phyloP scores from a whole-genome alignment of 176 grass and related monocot genomes.

The Triticum dicoccoides region DNA sequence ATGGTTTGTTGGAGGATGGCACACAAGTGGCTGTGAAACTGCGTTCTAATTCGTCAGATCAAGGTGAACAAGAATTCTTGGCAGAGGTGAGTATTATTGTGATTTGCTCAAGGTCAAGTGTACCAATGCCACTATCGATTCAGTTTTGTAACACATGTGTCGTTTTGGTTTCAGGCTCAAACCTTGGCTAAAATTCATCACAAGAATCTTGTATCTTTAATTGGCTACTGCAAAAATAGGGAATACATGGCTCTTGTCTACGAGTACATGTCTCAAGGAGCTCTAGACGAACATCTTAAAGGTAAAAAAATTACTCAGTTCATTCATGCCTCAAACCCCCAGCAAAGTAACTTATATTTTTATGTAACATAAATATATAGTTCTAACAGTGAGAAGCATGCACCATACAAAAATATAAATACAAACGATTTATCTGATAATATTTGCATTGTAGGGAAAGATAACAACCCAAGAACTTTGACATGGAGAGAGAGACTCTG shows the following conservation, averaged over 20 bases:
- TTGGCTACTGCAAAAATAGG: too few species aligned
- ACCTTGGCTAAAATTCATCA: too few species aligned
- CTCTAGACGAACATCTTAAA: slow-evolving; percentile 31
- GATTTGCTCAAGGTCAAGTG: too few species aligned
- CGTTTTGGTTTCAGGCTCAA: too few species aligned
- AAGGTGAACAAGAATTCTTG: too few species aligned
- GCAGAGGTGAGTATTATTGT: too few species aligned
- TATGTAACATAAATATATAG: background rate
- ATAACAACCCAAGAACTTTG: background rate
- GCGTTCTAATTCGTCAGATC: too few species aligned
- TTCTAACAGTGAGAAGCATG: background rate
- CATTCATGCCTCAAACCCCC: background rate
- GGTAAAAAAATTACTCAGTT: slow-evolving; percentile 4
- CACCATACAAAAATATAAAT: background rate
- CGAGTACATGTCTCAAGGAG: slow-evolving; percentile 57
- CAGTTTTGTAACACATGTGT: too few species aligned
- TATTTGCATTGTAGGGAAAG: slow-evolving; percentile 23
- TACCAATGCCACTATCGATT: too few species aligned
- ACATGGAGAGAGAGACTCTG: slow-evolving; percentile 44
- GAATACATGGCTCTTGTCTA: too few species aligned
- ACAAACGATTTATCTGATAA: background rate
- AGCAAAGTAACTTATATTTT: background rate
- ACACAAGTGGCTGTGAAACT: too few species aligned
- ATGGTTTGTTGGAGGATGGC: background rate
- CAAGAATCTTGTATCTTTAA: too few species aligned